Evolutionary conservation across 768 basidiomycete species (phyloP), one percentile per base, ranked within the genome.

Genomic region (Suillus occidentalis): DNA sequence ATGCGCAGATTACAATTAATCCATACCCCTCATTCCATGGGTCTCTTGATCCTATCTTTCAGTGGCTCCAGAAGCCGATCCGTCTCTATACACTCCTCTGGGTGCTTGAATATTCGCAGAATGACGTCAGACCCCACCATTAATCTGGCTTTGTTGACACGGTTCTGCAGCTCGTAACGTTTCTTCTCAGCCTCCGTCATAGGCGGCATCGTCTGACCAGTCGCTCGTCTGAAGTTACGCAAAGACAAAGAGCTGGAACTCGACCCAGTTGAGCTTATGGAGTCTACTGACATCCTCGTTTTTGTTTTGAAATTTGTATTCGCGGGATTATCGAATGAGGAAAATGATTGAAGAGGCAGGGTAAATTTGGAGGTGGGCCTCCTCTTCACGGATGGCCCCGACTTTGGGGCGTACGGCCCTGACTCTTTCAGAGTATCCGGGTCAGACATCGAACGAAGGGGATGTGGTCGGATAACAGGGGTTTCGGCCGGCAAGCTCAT

Each of bases 21-120:
- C 34, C 12, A 28, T 61, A 40, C 12, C 14, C 16, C 31, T 50
- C 36, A 5, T 25, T 56, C 36, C 20, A 14, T n/a, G n/a, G 49
- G 56, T 40, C n/a, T 58, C 25, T 20, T 7, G 5, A 34, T 53
- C 14, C 28, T n/a, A 39, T 62, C 40, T 12, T 36, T 31, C 62
- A 59, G 31, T 60, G 31, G 65, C 20, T 56, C 70, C 59, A 86
- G 70, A 63, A 86, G 78, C 56, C 80, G 76, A 43, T 76, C 76
- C 28, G 82, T 84, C 75, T 94, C 92, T 18, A 83, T 79, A 72
- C 91, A 93, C 69, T 94, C 90, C 67, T 70, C 77, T 12, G 92
- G 88, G 49, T 85, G 75, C 69, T 85, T 82, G 72, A 94, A 94
- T 34, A 93, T 73, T 61, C 90, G 82, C 71, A 94, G 74, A 22